phyloP scores from a whole-genome alignment of 768 basidiomycete species.

The Mycena latifolia region DNA sequence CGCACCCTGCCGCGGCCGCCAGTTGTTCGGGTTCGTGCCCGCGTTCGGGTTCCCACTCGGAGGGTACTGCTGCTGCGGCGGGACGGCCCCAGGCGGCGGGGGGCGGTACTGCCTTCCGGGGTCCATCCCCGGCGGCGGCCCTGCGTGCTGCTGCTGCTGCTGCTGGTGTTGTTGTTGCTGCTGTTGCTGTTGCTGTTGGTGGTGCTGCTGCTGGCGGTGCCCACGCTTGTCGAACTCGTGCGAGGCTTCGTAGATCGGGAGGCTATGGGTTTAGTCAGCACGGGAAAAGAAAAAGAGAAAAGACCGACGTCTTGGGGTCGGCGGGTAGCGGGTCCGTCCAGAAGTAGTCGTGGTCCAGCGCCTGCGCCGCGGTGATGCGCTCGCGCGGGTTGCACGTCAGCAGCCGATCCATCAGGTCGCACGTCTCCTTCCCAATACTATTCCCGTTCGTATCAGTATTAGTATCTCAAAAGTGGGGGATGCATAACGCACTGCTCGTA shows the following conservation, averaged over 20 bases:
- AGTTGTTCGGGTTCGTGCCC: slow-evolving; percentile 20
- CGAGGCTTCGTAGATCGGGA: slow-evolving; percentile 84
- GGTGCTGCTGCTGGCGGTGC: slow-evolving; percentile 58
- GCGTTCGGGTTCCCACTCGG: not conserved
- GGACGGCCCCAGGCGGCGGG: slow-evolving; percentile 15
- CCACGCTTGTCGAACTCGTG: slow-evolving; percentile 87
- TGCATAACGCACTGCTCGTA: slow-evolving; percentile 70
- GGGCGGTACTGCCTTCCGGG: slow-evolving; percentile 25
- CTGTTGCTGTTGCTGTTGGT: slow-evolving; percentile 27
- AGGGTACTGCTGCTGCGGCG: not conserved
- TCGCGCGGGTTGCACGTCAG: slow-evolving; percentile 86
- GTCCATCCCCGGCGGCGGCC: not conserved
- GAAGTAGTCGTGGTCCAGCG: slow-evolving; percentile 94
- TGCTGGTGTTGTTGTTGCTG: slow-evolving; percentile 40
- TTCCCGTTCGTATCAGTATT: not conserved
- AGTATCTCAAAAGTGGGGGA: slow-evolving; percentile 16
- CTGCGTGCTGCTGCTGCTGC: slow-evolving; percentile 36
- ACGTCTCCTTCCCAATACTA: slow-evolving; percentile 80
- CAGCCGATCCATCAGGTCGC: slow-evolving; percentile 86
- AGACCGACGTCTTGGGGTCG: slow-evolving; percentile 80
- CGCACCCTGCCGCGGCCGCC: not conserved
- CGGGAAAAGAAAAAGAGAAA: not conserved
- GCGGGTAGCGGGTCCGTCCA: slow-evolving; percentile 92
- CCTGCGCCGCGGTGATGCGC: slow-evolving; percentile 86
- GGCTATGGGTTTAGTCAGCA: slow-evolving; percentile 51